phyloP scores from a whole-genome alignment of 306 rosid species.

The Quercus robur region DNA sequence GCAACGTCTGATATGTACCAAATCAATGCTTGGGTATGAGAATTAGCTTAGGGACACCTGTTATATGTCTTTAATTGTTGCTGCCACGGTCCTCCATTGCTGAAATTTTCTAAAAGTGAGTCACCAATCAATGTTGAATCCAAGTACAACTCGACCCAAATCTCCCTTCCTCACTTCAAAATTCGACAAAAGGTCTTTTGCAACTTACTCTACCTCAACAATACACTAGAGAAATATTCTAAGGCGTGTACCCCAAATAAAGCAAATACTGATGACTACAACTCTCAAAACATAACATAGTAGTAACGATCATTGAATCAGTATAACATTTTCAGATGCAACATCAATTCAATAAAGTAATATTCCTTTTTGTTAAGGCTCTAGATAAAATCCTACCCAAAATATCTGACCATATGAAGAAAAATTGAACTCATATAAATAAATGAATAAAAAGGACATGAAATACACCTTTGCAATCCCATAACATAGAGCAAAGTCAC shows the following conservation, averaged over 20 bases:
- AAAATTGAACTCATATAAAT: neutral
- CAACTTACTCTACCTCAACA: conserved; percentile 53
- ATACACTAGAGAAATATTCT: neutral
- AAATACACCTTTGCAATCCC: neutral
- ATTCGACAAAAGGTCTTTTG: conserved; percentile 31
- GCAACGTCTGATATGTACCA: too few relatives aligned
- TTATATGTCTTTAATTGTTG: too few relatives aligned
- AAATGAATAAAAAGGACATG: too few relatives aligned
- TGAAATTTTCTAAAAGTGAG: conserved; percentile 68
- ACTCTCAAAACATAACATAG: neutral
- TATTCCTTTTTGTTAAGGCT: neutral
- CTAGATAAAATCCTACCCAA: neutral
- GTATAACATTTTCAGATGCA: neutral
- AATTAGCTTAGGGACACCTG: too few relatives aligned
- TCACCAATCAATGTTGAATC: conserved; percentile 87
- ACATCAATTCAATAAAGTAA: neutral
- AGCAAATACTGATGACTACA: neutral
- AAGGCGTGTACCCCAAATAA: neutral
- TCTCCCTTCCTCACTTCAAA: conserved; percentile 35
- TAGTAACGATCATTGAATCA: neutral
- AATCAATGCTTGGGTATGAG: too few relatives aligned
- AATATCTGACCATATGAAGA: neutral
- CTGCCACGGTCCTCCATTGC: neutral
- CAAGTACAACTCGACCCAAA: conserved; percentile 40
- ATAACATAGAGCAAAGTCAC: neutral